Base-by-base conservation (phyloP, 345 rosid genomes). In the Conringia planisiliqua region DNA sequence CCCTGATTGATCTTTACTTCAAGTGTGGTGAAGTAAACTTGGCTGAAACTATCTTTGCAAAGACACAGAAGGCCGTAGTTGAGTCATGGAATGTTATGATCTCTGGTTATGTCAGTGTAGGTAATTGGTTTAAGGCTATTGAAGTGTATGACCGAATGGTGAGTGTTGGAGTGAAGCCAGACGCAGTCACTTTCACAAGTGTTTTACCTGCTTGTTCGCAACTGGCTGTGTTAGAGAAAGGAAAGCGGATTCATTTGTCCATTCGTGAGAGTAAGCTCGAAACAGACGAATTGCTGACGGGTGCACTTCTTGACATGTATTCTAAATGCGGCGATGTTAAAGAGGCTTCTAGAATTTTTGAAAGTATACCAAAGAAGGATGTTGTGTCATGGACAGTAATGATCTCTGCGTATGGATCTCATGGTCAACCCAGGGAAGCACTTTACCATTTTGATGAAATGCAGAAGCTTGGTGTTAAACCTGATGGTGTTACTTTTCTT, bases 321-420 rank as follows among this genome's bases (percentile, higher is more conserved):
- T 88, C 93, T 20, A 91, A 91, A 82, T 89, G 97, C 33, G 95
- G 97, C n/a, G 87, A 90, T 17, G 82, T 89, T 13, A 83, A 86
- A 72, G 84, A 85, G 57, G 95, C 93, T 12, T 52, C 63, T 11
- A 32, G 24, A 35, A 81, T 87, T 43, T 91, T 89, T 44, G 11
- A 55, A 46, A 71, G 67, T 67, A 70, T 86, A 56, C 86, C 87
- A 3, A 74, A 74, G 67, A 86, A 67, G 72, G 93, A 91, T 83
- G 79, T 82, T 17, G 81, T 87, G 39, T 87, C 88, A 8, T 86
- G 95, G 92, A 91, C 95, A 32, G 83, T 87, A 29, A 89, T 89
- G 90, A 87, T 89, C 66, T 70, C 84, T 78, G 97, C 93, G 27
- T 86, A 82, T 35, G 97, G 93, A 36, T 86, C 86, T 73, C 86